Conservation (phyloP, 2,329 filamentous ascomycete species). For the Whalleya microplaca region DNA sequence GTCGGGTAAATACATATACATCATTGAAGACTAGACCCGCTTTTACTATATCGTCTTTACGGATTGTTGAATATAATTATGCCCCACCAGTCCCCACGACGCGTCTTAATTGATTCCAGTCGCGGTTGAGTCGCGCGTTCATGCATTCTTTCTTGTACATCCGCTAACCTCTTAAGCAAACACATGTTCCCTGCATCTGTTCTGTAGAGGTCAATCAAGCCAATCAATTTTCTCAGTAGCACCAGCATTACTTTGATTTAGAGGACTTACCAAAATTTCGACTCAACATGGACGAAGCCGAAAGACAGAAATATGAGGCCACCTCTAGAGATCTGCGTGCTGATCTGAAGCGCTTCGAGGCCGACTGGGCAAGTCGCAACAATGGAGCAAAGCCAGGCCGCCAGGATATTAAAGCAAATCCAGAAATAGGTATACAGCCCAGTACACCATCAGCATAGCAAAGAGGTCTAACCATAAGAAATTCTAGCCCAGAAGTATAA, state of each 20-base stretch:
- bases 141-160: not conserved
- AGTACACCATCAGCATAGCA: not conserved
- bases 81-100: constrained; percentile 3
- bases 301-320: constrained; percentile 50
- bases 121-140: constrained; percentile 11
- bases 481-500: constrained; percentile 72
- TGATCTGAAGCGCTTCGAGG: constrained; percentile 77
- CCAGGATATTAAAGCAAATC: constrained; percentile 76
- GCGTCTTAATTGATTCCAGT: constrained; percentile 18
- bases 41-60: too few relatives aligned
- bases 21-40: too few relatives aligned
- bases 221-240: not conserved
- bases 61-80: too few relatives aligned
- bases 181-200: not conserved
- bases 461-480: not conserved
- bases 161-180: not conserved
- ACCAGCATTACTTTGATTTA: not conserved
- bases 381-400: constrained; percentile 70
- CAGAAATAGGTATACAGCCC: constrained; percentile 64
- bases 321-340: constrained; percentile 61
- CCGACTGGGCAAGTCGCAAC: constrained; percentile 64
- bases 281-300: constrained; percentile 52
- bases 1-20: not conserved
- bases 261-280: not conserved
- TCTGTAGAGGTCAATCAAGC: not conserved